These are phyloP conservation scores for Scedosporium boydii DNA, from an alignment of 2,329 filamentous ascomycete species.

Conservation along the genomic window DNA sequence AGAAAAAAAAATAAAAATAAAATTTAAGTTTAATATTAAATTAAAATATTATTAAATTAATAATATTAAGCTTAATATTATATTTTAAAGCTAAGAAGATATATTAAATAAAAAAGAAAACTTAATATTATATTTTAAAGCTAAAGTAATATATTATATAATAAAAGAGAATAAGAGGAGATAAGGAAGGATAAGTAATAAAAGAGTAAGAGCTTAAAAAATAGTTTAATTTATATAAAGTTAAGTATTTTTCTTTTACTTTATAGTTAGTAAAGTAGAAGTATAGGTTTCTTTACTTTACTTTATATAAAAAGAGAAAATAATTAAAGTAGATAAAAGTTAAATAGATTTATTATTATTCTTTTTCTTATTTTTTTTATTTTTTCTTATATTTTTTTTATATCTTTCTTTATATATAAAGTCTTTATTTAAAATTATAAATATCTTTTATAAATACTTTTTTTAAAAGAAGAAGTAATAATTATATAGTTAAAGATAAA, in stretches of 20 bases:
- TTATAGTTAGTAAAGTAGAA: not conserved
- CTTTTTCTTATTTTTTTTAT: not conserved
- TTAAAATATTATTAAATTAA: not conserved
- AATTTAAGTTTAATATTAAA: conserved; percentile 4
- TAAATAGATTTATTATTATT: too few relatives aligned
- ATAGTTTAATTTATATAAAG: not conserved
- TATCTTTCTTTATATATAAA: too few relatives aligned
- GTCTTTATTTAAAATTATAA: too few relatives aligned
- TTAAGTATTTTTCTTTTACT: not conserved
- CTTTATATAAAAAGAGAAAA: not conserved
- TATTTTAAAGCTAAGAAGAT: too few relatives aligned
- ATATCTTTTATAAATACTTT: too few relatives aligned
- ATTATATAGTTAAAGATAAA: not conserved
- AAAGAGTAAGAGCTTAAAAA: not conserved
- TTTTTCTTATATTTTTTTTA: too few relatives aligned
- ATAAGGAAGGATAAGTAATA: too few relatives aligned
- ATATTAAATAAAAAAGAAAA: too few relatives aligned
- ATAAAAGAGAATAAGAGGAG: too few relatives aligned
- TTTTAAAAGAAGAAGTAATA: not conserved
- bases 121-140: too few relatives aligned
- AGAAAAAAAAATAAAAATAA: conserved; percentile 4
- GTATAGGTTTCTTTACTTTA: not conserved
- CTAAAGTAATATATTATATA: too few relatives aligned
- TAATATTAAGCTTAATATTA: too few relatives aligned
- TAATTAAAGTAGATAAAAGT: not conserved